Evolutionary conservation across 2,329 filamentous ascomycete species (phyloP).

Genomic region (Botrytis paeoniae): DNA sequence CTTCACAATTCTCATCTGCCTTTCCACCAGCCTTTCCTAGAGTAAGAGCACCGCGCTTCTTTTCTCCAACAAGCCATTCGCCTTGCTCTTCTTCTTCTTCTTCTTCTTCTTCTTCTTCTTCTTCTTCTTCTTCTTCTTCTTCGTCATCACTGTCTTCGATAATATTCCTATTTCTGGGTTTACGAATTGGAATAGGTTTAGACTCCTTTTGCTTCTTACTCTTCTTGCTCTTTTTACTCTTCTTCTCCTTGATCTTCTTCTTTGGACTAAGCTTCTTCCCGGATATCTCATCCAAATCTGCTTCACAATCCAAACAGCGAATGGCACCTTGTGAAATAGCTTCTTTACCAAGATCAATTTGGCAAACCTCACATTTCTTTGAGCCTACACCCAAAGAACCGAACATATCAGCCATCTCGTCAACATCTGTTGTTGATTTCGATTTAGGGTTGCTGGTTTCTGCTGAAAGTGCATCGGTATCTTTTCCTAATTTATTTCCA

Average conservation of each 20-base stretch:
- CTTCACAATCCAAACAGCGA: slow-evolving; percentile 71
- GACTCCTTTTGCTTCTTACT: slow-evolving; percentile 30
- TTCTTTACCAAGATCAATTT: slow-evolving; percentile 35
- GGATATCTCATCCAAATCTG: slow-evolving; percentile 63
- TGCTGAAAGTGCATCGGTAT: slow-evolving; percentile 77
- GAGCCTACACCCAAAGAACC: slow-evolving; percentile 63
- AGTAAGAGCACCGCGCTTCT: slow-evolving; percentile 57
- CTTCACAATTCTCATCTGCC: slow-evolving; percentile 86
- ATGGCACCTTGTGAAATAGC: slow-evolving; percentile 45
- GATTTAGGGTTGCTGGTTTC: slow-evolving; percentile 47
- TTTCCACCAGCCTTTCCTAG: slow-evolving; percentile 77
- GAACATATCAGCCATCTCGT: slow-evolving; percentile 82
- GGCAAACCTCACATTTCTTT: slow-evolving; percentile 39
- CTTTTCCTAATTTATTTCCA: slow-evolving; percentile 78
- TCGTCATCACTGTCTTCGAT: slow-evolving; percentile 61
- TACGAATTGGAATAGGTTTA: slow-evolving; percentile 42
- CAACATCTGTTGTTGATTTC: slow-evolving; percentile 57
- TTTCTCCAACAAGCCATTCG: slow-evolving; percentile 75
- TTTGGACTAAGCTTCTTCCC: slow-evolving; percentile 44
- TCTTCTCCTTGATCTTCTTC: slow-evolving; percentile 42
- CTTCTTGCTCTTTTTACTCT: slow-evolving; percentile 37
- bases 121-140: slow-evolving; percentile 52
- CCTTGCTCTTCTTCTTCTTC: slow-evolving; percentile 62
- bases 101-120: slow-evolving; percentile 49
- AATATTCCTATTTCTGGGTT: slow-evolving; percentile 51